A percentile compares a stretch with the other conserved stretches of the same genome.
Conservation (phyloP, 2,329 filamentous ascomycete species). For the Alternaria hordeiaustralica region DNA sequence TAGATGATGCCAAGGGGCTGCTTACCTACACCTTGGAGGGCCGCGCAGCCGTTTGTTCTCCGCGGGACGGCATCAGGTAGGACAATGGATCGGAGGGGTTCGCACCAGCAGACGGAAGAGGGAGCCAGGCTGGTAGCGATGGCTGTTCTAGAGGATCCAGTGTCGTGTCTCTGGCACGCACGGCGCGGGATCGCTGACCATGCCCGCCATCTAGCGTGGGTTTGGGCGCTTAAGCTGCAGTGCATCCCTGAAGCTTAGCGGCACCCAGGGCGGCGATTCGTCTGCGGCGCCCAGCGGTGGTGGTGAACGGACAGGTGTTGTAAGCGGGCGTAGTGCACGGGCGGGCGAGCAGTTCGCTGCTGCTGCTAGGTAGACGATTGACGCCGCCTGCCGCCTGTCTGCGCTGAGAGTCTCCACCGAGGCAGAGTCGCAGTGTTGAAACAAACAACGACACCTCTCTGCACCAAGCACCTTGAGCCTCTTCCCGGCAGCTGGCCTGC, state of each 20-base stretch:
- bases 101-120: background rate
- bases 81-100: background rate
- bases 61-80: background rate
- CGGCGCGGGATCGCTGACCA: constrained; percentile 15
- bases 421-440: constrained; percentile 20
- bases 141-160: constrained; percentile 16
- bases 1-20: constrained; percentile 3
- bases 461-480: constrained; percentile 14
- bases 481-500: constrained; percentile 32
- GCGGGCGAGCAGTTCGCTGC: constrained; percentile 13
- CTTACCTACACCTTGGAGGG: background rate
- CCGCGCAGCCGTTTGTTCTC: background rate
- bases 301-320: constrained; percentile 18
- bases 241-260: constrained; percentile 14
- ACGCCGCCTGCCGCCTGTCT: constrained; percentile 12
- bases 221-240: constrained; percentile 23
- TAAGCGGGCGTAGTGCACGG: constrained; percentile 14
- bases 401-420: constrained; percentile 15
- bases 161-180: constrained; percentile 20
- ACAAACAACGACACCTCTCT: constrained; percentile 24
- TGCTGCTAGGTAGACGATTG: constrained; percentile 11
- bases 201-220: constrained; percentile 10
- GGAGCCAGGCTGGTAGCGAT: background rate
- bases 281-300: constrained; percentile 9
- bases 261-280: constrained; percentile 11